Conservation (phyloP, 208 protist species). For the Trypanosoma congolense region DNA sequence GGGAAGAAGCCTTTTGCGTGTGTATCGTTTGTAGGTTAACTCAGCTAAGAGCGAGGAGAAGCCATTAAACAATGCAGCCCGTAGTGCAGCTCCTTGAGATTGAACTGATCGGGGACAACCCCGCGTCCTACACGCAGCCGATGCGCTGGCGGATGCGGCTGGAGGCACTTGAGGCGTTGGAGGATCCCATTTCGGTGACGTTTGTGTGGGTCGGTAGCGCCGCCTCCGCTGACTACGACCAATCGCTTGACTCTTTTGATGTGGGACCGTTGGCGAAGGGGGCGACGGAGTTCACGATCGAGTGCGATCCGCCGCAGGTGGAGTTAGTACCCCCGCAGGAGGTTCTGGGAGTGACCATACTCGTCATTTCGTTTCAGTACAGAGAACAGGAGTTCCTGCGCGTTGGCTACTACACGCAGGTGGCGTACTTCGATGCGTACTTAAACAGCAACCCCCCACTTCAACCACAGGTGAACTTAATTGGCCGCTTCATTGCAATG, state of each 20-base stretch:
- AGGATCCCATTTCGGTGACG: constrained; percentile 93
- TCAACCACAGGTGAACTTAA: constrained; percentile 31
- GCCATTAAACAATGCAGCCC: too few relatives aligned
- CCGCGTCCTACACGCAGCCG: constrained; percentile 40
- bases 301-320: constrained; percentile 90
- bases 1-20: too few relatives aligned
- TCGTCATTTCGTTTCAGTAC: constrained; percentile 96
- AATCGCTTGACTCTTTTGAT: constrained; percentile 95
- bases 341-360: constrained; percentile 94
- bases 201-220: constrained; percentile 97
- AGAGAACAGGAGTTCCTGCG: constrained; percentile 94
- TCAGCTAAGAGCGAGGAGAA: too few relatives aligned
- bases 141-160: constrained; percentile 80
- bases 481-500: constrained; percentile 85
- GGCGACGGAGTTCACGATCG: constrained; percentile 91
- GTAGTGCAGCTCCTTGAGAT: constrained; percentile 86
- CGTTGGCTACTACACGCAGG: constrained; percentile 97
- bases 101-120: constrained; percentile 80
- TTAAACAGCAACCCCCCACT: constrained; percentile 59
- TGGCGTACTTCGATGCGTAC: constrained; percentile 85
- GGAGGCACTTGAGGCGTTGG: constrained; percentile 45
- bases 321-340: constrained; percentile 89
- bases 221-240: constrained; percentile 91
- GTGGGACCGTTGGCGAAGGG: constrained; percentile 94
- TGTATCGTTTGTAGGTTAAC: too few relatives aligned